Evolutionary conservation across 768 basidiomycete genomes (phyloP), one percentile per base, ranked within the genome.

Genomic region (Nevesoporus exiguus): DNA sequence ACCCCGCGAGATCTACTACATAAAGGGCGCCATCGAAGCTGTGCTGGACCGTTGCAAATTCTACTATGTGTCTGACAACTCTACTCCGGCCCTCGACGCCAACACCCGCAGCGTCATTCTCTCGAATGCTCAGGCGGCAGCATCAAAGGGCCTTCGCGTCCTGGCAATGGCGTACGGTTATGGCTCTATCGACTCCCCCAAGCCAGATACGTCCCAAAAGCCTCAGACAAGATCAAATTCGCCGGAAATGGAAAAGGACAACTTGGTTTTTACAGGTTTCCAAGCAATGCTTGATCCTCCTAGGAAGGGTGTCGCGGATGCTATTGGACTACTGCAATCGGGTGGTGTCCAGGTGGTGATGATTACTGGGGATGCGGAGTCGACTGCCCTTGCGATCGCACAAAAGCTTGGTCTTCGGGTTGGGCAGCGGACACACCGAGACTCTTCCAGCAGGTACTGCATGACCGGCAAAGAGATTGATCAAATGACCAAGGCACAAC

Each of bases 201-300:
- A 64, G 50, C 58, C 61, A 19, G 64, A 64, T 3, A 50, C 61
- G 1, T 48, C 70, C 0, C 66, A 56, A 2, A 61, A 40, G 25
- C 42, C 60, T n/a, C 55, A 55, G 3, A 58, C 65, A 47, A 24
- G 68, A 64, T n/a, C 69, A 60, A 29, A 70, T 59, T 30, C 67
- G 29, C 70, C 66, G 43, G 64, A 76, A 68, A 56, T 70, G 67
- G 73, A 74, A 63, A 66, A 58, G 60, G 67, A 58, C 47, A 88
- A 85, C 62, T 76, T 98, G 8, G 80, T 95, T 7, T 98, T 98
- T 67, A 90, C 82, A 4, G 96, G 96, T 1, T 96, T 94, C 72
- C 88, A 91, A 66, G 93, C 91, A 11, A 98, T 98, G 93, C 75
- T 88, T 51, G 96, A 98, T 70, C 96, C 96, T 7, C 96, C 96